These are phyloP conservation scores for Talaromyces sp. DNA, from an alignment of 2,329 filamentous ascomycete genomes.

Conservation along the genomic window DNA sequence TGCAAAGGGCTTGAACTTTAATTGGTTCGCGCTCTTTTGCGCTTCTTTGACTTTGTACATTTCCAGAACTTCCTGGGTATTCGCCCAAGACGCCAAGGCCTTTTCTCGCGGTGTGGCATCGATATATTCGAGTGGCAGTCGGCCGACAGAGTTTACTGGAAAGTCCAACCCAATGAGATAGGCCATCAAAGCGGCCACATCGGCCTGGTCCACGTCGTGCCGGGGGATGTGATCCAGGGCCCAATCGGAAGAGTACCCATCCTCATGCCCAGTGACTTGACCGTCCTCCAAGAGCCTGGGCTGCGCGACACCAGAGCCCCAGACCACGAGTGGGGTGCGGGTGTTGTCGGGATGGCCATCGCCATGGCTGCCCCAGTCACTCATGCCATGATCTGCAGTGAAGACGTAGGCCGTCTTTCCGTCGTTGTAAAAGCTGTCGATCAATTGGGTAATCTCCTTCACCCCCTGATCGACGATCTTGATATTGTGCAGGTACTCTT, in stretches of 20 bases:
- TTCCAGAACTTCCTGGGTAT: conserved; percentile 81
- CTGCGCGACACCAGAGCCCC: conserved; percentile 84
- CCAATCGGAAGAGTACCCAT: conserved; percentile 84
- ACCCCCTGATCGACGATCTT: conserved; percentile 90
- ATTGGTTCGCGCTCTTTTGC: conserved; percentile 67
- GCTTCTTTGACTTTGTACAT: conserved; percentile 95
- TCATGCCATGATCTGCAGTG: conserved; percentile 98
- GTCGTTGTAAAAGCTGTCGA: conserved; percentile 79
- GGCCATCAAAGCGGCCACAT: conserved; percentile 92
- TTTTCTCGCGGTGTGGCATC: conserved; percentile 68
- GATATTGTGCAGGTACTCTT: conserved; percentile 91
- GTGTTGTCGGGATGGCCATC: conserved; percentile 98
- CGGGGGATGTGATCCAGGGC: conserved; percentile 70
- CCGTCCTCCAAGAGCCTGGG: conserved; percentile 55
- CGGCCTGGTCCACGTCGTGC: conserved; percentile 89
- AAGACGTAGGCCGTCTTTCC: conserved; percentile 91
- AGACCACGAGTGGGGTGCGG: conserved; percentile 82
- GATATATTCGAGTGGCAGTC: conserved; percentile 79
- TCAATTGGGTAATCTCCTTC: conserved; percentile 71
- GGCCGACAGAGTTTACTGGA: conserved; percentile 92
- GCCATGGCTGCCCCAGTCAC: conserved; percentile 97
- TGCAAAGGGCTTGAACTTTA: conserved; percentile 72
- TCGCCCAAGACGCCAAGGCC: conserved; percentile 75
- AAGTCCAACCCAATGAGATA: conserved; percentile 84
- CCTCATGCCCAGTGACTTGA: conserved; percentile 76